phyloP scores from a whole-genome alignment of 164 flowering plant species.

The Vitis vinifera region ASM3070453v1 NC_081816.1:10011501-10012000 shows the following conservation, averaged over 20 bases:
- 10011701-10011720: constrained; percentile 69
- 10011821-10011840: constrained; percentile 38
- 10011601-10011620: constrained; percentile 42
- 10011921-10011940: constrained; percentile 32
- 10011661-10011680: constrained; percentile 47
- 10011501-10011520: constrained; percentile 33
- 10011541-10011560: constrained; percentile 35
- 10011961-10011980: constrained; percentile 41
- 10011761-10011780: constrained; percentile 46
- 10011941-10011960: constrained; percentile 33
- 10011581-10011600: constrained; percentile 34
- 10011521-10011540: constrained; percentile 37
- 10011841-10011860: constrained; percentile 35
- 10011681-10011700: constrained; percentile 34
- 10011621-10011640: constrained; percentile 42
- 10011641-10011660: constrained; percentile 37
- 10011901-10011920: constrained; percentile 30
- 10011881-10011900: constrained; percentile 36
- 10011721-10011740: constrained; percentile 56
- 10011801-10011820: constrained; percentile 57
- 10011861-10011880: constrained; percentile 39
- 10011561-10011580: constrained; percentile 49
- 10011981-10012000: constrained; percentile 42
- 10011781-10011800: constrained; percentile 76
- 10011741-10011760: constrained; percentile 64